Percentiles rank a stretch among this genome's conserved stretches.
These are phyloP conservation scores for Panaeolus papilionaceus DNA, from an alignment of 768 basidiomycete species.

Conservation along the genomic window DNA sequence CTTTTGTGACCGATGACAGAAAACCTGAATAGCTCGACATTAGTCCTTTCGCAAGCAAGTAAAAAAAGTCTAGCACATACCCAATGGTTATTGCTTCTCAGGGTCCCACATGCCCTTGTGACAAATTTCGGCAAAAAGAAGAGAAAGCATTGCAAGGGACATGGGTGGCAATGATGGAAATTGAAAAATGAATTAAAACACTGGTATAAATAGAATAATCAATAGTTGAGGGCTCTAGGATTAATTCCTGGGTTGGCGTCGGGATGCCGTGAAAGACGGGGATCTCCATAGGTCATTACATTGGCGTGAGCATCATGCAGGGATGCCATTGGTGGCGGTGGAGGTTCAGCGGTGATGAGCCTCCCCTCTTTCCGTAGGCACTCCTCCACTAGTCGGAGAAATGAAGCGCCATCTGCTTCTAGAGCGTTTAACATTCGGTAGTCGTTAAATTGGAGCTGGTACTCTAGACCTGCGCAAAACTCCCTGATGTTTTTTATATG, in stretches of 20 bases:
- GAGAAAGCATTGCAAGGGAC: background rate
- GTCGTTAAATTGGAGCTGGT: conserved; percentile 53
- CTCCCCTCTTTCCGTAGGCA: conserved; percentile 49
- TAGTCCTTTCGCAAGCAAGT: background rate
- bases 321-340: conserved; percentile 7
- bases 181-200: background rate
- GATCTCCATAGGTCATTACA: conserved; percentile 14
- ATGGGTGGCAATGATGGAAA: background rate
- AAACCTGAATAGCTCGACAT: background rate
- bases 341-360: conserved; percentile 23
- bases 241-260: conserved; percentile 31
- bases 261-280: conserved; percentile 18
- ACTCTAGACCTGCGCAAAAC: conserved; percentile 53
- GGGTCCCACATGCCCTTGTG: background rate
- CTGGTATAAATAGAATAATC: conserved; percentile 14
- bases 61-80: background rate
- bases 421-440: conserved; percentile 47
- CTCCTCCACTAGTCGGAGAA: conserved; percentile 44
- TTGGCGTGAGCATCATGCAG: conserved; percentile 13
- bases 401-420: conserved; percentile 47
- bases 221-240: conserved; percentile 29
- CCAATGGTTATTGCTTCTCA: background rate
- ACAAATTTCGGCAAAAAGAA: background rate
- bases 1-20: background rate
- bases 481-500: conserved; percentile 50